Percentiles rank a stretch among this genome's conserved stretches.
phyloP scores from a whole-genome alignment of 768 basidiomycete genomes.

The Naganishia onofrii region DNA sequence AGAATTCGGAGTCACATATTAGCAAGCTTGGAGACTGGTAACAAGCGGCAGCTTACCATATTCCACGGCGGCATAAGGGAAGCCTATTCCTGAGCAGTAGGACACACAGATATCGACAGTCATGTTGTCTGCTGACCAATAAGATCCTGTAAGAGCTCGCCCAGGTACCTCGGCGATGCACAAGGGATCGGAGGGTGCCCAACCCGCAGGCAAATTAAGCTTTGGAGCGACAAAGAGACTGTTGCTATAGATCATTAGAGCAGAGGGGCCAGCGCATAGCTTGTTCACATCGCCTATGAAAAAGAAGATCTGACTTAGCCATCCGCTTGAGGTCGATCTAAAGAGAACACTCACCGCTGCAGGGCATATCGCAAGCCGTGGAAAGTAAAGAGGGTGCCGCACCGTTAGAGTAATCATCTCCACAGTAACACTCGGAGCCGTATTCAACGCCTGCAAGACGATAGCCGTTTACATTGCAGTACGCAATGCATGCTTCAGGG shows the following conservation, averaged over 20 bases:
- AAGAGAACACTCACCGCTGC: conserved; percentile 33
- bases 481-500: conserved; percentile 44
- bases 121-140: conserved; percentile 52
- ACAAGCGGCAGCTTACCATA: conserved; percentile 4
- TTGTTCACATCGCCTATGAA: conserved; percentile 40
- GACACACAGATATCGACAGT: conserved; percentile 67
- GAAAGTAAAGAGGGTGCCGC: conserved; percentile 47
- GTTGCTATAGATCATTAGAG: conserved; percentile 46
- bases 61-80: conserved; percentile 56
- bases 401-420: conserved; percentile 61
- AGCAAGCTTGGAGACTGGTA: background rate
- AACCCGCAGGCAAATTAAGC: conserved; percentile 37
- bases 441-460: conserved; percentile 51
- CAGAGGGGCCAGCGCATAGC: conserved; percentile 46
- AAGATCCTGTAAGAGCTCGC: conserved; percentile 39
- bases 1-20: background rate
- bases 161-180: conserved; percentile 36
- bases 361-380: conserved; percentile 28
- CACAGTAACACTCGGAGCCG: conserved; percentile 52
- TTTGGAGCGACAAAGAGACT: conserved; percentile 36
- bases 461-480: conserved; percentile 48
- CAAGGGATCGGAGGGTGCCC: conserved; percentile 39
- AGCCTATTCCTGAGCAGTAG: conserved; percentile 60
- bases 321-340: too few species aligned
- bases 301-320: too few species aligned